A percentile compares a stretch with the other conserved stretches of the same genome.
These are phyloP conservation scores for Neurospora crassa DNA, from an alignment of 2,329 filamentous ascomycete genomes.

Conservation along the genomic window DNA sequence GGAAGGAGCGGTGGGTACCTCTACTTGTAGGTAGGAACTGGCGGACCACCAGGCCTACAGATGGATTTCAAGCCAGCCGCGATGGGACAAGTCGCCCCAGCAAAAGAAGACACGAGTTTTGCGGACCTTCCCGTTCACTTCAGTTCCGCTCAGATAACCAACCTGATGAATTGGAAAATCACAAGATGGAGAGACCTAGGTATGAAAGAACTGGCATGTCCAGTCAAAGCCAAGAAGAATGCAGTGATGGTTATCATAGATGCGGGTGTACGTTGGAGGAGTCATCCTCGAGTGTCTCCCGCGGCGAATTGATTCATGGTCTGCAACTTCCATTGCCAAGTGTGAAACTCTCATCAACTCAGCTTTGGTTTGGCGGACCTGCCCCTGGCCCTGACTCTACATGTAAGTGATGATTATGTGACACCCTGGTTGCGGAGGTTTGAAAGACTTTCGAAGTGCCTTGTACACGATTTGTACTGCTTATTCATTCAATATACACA, in stretches of 20 bases:
- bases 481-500: not conserved
- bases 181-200: not conserved
- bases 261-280: not conserved
- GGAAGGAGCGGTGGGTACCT: not conserved
- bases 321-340: not conserved
- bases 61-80: not conserved
- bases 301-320: not conserved
- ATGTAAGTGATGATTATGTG: not conserved
- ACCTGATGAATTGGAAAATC: not conserved
- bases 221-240: not conserved
- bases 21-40: no score
- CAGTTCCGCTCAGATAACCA: not conserved
- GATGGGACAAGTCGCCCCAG: not conserved
- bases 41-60: not conserved
- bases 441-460: not conserved
- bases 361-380: not conserved
- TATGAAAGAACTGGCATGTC: not conserved
- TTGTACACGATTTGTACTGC: not conserved
- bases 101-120: not conserved
- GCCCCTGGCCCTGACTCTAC: no score
- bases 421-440: not conserved
- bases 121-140: not conserved
- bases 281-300: not conserved
- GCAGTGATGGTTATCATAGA: not conserved
- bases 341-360: not conserved